These are phyloP conservation scores for Pseudotulostoma volvatum DNA, from an alignment of 495 filamentous ascomycete genomes.

Conservation along the genomic window DNA sequence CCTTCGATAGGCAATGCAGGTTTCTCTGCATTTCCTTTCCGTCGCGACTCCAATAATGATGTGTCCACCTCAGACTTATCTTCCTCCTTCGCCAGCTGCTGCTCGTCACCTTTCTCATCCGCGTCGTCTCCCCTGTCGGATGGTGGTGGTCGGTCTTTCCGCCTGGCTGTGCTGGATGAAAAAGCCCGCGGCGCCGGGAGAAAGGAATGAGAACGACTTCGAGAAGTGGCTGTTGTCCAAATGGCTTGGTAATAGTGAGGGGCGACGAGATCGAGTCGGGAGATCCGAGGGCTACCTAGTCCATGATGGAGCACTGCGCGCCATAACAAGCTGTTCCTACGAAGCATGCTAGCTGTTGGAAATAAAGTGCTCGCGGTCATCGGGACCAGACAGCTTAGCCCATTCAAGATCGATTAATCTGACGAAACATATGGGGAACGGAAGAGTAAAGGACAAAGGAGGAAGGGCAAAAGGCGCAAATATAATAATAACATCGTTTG, in stretches of 20 bases:
- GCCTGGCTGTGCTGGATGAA: conserved; percentile 24
- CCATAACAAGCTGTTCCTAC: conserved; percentile 38
- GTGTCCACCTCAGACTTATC: conserved; percentile 17
- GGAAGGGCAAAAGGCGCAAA: neutral
- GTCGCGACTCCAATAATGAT: conserved; percentile 18
- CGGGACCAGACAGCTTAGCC: too few species aligned
- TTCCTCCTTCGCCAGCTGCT: conserved; percentile 19
- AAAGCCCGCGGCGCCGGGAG: conserved; percentile 23
- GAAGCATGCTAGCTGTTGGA: conserved; percentile 30
- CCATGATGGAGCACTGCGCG: conserved; percentile 36
- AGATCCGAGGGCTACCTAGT: conserved; percentile 21
- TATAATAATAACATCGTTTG: conserved; percentile 3
- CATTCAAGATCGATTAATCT: neutral
- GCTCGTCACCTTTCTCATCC: conserved; percentile 18
- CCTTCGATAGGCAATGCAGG: too few species aligned
- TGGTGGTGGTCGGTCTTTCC: conserved; percentile 28
- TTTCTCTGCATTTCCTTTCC: conserved; percentile 16
- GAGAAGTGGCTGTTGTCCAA: too few species aligned
- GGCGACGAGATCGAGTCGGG: too few species aligned
- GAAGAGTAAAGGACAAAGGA: neutral
- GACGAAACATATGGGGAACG: neutral
- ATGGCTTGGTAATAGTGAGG: too few species aligned
- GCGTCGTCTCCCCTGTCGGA: conserved; percentile 23
- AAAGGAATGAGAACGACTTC: conserved; percentile 15
- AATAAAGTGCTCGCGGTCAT: too few species aligned